Conservation (phyloP, 2,329 filamentous ascomycete genomes). For the Epichloe typhina region DNA sequence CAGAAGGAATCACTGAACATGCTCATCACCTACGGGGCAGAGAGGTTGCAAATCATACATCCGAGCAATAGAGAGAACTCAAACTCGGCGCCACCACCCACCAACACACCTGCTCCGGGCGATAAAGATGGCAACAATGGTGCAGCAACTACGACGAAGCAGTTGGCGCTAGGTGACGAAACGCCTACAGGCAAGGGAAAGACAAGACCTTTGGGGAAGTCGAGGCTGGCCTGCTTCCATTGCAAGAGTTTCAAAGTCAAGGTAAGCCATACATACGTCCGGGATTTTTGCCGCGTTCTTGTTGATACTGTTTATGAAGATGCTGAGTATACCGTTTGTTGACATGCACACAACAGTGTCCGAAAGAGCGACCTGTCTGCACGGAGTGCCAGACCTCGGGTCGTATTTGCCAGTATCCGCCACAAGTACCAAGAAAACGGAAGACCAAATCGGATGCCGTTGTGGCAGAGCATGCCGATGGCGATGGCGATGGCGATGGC, state of each 20-base stretch:
- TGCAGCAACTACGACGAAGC: conserved; percentile 18
- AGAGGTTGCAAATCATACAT: conserved; percentile 43
- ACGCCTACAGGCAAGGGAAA: conserved; percentile 4
- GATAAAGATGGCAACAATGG: conserved; percentile 9
- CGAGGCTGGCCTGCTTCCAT: conserved; percentile 21
- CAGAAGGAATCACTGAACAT: conserved; percentile 42
- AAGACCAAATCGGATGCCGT: conserved; percentile 11
- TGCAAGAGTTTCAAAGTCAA: conserved; percentile 25
- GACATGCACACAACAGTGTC: conserved; percentile 21
- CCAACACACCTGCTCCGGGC: conserved; percentile 12
- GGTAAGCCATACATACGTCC: conserved; percentile 14
- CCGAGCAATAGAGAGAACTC: conserved; percentile 26
- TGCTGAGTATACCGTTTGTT: conserved; percentile 4
- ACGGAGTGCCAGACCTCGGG: conserved; percentile 21
- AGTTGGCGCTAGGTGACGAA: conserved; percentile 14
- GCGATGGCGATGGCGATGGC: conserved; percentile 3
- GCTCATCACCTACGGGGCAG: conserved; percentile 44
- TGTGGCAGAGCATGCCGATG: conserved; percentile 7
- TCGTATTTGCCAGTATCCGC: conserved; percentile 25
- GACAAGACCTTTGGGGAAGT: conserved; percentile 16
- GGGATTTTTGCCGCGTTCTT: too few species aligned
- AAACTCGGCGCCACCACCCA: conserved; percentile 13
- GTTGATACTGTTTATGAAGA: neutral
- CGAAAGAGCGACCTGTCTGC: conserved; percentile 27
- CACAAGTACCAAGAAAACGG: conserved; percentile 15